Percentiles rank a stretch among this genome's conserved stretches.
phyloP scores from a whole-genome alignment of 2,329 filamentous ascomycete genomes.

The Fusarium haematococcum region DNA sequence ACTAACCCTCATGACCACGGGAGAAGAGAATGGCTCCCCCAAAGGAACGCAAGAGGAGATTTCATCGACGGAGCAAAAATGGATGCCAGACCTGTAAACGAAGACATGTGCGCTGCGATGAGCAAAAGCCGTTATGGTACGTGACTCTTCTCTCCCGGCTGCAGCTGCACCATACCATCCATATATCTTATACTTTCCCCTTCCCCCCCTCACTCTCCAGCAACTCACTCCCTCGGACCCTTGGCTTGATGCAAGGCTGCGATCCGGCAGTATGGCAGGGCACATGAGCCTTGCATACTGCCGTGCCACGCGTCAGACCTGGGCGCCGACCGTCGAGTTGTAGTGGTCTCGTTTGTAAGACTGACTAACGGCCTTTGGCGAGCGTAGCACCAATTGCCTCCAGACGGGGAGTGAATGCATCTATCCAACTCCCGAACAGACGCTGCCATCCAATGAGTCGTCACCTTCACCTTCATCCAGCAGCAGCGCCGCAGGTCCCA shows the following conservation, averaged over 20 bases:
- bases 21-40: conserved; percentile 49
- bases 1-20: not conserved
- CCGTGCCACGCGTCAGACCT: conserved; percentile 14
- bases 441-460: conserved; percentile 42
- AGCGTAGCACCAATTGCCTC: conserved; percentile 57
- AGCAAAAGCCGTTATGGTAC: conserved; percentile 59
- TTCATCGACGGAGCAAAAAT: conserved; percentile 53
- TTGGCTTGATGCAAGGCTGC: conserved; percentile 37
- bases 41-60: conserved; percentile 52
- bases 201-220: conserved; percentile 18
- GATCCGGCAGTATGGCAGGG: conserved; percentile 17
- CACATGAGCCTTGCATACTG: conserved; percentile 40
- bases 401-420: conserved; percentile 58
- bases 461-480: conserved; percentile 34
- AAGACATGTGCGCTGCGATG: conserved; percentile 60
- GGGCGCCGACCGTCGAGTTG: conserved; percentile 11
- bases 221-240: conserved; percentile 14
- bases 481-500: conserved; percentile 19
- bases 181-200: conserved; percentile 23
- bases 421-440: conserved; percentile 46
- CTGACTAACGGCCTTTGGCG: conserved; percentile 38
- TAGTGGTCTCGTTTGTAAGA: conserved; percentile 9
- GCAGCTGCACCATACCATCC: not conserved
- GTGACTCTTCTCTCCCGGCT: conserved; percentile 33
- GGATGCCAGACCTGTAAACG: conserved; percentile 53